Evolutionary conservation across 2,329 filamentous ascomycete species (phyloP).

Genomic region (Bertia moriformis): DNA sequence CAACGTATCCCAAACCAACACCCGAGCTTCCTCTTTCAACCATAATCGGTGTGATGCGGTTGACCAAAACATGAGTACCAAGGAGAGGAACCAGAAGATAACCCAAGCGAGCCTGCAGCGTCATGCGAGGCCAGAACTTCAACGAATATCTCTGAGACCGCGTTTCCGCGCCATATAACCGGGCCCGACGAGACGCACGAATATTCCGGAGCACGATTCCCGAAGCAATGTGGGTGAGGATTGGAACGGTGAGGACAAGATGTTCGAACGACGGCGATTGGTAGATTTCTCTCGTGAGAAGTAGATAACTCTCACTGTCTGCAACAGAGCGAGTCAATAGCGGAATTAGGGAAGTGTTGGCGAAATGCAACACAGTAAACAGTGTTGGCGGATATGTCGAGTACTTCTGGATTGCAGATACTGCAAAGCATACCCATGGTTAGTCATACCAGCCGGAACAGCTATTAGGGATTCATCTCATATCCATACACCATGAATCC

Average conservation of each 20-base stretch:
- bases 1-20: not conserved
- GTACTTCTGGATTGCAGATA: not conserved
- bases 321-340: not conserved
- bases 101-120: not conserved
- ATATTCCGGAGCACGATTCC: slow-evolving; percentile 1
- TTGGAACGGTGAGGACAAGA: not conserved
- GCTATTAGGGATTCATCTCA: too few species aligned
- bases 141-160: not conserved
- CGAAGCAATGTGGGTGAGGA: not conserved
- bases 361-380: not conserved
- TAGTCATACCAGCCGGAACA: too few species aligned
- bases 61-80: not conserved
- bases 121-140: not conserved
- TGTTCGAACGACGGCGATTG: not conserved
- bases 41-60: not conserved
- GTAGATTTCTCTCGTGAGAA: not conserved
- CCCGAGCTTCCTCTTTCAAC: not conserved
- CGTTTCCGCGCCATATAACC: not conserved
- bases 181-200: not conserved
- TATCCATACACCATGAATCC: not conserved
- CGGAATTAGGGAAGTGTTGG: not conserved
- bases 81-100: not conserved
- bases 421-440: too few species aligned
- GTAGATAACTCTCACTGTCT: not conserved
- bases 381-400: not conserved